Evolutionary conservation across 148 eudicot genomes (phyloP).

Genomic region (Fagopyrum esculentum): DNA sequence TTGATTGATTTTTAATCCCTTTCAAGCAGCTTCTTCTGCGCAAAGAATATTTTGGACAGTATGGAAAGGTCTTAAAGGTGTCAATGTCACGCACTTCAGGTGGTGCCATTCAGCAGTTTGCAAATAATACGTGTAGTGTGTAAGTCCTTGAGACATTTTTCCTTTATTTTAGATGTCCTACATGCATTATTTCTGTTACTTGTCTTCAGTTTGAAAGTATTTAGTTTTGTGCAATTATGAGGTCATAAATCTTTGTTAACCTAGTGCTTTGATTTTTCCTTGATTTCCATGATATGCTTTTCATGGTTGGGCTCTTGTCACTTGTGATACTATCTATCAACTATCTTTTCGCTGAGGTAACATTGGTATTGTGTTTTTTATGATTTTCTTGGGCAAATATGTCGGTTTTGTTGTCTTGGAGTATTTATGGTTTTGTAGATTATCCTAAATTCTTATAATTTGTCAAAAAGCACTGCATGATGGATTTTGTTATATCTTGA

Average conservation of each 20-base stretch:
- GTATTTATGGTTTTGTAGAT: no score
- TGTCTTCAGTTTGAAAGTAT: not conserved
- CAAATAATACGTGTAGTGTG: constrained; percentile 62
- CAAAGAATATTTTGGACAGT: constrained; percentile 78
- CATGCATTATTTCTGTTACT: not conserved
- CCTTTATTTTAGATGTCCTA: not conserved
- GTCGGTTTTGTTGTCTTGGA: not conserved
- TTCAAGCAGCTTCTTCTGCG: constrained; percentile 69
- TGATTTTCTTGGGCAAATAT: not conserved
- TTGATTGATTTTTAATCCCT: not conserved
- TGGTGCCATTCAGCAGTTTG: constrained; percentile 42
- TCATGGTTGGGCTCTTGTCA: not conserved
- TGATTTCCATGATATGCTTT: not conserved
- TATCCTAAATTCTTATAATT: not conserved
- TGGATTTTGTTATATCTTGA: not conserved
- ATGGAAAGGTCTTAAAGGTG: constrained; percentile 93
- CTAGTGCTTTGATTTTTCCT: not conserved
- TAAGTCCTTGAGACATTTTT: constrained; percentile 30
- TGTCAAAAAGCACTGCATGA: not conserved
- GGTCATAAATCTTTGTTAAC: not conserved
- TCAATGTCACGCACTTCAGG: constrained; percentile 91
- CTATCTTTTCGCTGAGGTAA: no score
- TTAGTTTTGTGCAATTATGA: not conserved
- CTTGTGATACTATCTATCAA: not conserved
- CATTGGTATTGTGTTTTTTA: no score